These are phyloP conservation scores for Cryptosporidium canis DNA, from an alignment of 169 alveolate genomes.

Conservation along the genomic window DNA sequence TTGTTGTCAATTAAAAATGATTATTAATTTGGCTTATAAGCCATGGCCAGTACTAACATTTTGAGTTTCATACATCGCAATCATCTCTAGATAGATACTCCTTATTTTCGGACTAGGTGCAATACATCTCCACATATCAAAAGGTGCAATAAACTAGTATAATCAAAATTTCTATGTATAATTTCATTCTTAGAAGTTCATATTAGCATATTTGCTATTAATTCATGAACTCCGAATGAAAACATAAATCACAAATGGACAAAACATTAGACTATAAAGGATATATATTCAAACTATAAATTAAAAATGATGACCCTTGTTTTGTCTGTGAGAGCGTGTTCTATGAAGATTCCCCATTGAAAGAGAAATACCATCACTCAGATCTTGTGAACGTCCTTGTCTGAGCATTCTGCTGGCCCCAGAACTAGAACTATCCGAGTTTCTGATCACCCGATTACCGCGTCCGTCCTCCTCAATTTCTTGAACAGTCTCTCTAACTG, in stretches of 20 bases:
- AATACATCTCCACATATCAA: too few relatives aligned
- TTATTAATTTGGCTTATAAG: too few relatives aligned
- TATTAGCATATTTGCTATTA: too few relatives aligned
- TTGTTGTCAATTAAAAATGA: too few relatives aligned
- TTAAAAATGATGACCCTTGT: not conserved
- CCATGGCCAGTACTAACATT: too few relatives aligned
- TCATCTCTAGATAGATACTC: too few relatives aligned
- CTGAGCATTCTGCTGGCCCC: constrained; percentile 47
- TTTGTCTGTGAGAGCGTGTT: constrained; percentile 65
- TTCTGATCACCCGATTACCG: constrained; percentile 46
- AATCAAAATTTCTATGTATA: too few relatives aligned
- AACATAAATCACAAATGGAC: not conserved
- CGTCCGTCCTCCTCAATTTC: constrained; percentile 69
- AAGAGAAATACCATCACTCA: not conserved
- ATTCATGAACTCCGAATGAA: not conserved
- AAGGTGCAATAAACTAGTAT: too few relatives aligned
- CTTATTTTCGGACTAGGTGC: too few relatives aligned
- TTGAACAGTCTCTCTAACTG: constrained; percentile 53
- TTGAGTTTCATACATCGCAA: too few relatives aligned
- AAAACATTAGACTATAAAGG: not conserved
- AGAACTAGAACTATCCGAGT: constrained; percentile 24
- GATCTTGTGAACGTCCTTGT: constrained; percentile 34
- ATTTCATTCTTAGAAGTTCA: too few relatives aligned
- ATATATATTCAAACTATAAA: not conserved
- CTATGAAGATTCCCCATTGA: constrained; percentile 48